phyloP scores from a whole-genome alignment of 805 yeast species.

The Metschnikowia aberdeeniae region DNA sequence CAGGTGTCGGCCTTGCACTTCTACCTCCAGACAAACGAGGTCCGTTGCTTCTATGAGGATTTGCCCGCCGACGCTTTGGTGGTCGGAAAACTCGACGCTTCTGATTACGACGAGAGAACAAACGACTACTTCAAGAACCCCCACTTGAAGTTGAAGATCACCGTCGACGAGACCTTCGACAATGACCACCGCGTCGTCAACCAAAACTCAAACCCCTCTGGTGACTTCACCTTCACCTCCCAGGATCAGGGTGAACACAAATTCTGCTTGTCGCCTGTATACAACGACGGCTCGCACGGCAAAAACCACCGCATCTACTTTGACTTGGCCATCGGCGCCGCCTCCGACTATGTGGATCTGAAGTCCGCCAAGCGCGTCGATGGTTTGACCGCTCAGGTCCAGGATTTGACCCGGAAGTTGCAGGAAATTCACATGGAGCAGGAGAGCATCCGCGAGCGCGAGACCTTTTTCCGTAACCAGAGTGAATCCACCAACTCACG shows the following conservation, averaged over 20 bases:
- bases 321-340: constrained; percentile 67
- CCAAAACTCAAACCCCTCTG: constrained; percentile 57
- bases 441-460: constrained; percentile 66
- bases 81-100: constrained; percentile 69
- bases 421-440: constrained; percentile 63
- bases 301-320: constrained; percentile 64
- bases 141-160: constrained; percentile 56
- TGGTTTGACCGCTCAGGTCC: constrained; percentile 51
- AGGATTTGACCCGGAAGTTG: constrained; percentile 54
- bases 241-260: constrained; percentile 81
- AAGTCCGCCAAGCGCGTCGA: constrained; percentile 53
- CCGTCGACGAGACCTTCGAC: constrained; percentile 57
- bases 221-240: constrained; percentile 78
- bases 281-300: constrained; percentile 69
- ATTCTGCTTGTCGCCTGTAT: constrained; percentile 59
- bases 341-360: constrained; percentile 58
- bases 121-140: constrained; percentile 48
- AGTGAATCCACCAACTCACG: constrained; percentile 72
- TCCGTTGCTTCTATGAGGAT: constrained; percentile 81
- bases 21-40: constrained; percentile 71
- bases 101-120: constrained; percentile 49
- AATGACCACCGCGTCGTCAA: constrained; percentile 71
- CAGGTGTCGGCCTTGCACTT: constrained; percentile 58
- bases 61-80: constrained; percentile 74
- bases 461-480: constrained; percentile 70